Evolutionary conservation across 257 asterid genomes (phyloP), one percentile per base, ranked within the genome.

Genomic region (Plantago major): DNA sequence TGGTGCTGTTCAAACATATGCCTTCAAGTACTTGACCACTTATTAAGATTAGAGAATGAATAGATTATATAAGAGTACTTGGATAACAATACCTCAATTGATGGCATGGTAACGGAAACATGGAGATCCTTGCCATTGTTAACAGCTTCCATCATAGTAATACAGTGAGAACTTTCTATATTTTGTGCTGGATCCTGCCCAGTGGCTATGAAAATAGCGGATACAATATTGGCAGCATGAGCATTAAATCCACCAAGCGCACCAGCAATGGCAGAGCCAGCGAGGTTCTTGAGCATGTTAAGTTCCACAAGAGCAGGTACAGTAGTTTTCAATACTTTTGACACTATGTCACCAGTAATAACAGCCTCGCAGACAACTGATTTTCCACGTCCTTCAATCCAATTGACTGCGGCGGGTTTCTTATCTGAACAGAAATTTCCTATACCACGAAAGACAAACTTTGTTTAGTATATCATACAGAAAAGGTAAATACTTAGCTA

Each of bases 101-200:
- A 91, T 13, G 98, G 98, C 96, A 91, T 91, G 69, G 98, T 82
- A 12, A 91, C 95, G 5, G 98, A 91, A 15, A 91, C n/a, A 55
- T 91, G 98, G 61, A 91, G 89, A 77, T 88, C 95, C 67, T 75
- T 79, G 65, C 95, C 95, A 50, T 75, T 79, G 59, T 88, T 88
- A 54, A 85, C 72, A 26, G 96, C 80, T 77, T 91, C 98, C 98
- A 91, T 91, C 98, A 91, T 91, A 14, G 98, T 88, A 63, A 88
- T 91, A 72, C 98, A 88, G 76, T 91, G 98, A 61, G 96, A 88
- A 55, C 98, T 91, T 67, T 91, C 98, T 0, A 91, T 73, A 70
- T 91, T 91, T 59, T 88, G 98, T 11, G 98, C 96, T 1, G 98
- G 98, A 73, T 90, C 98, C 80, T 90, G 96, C 30, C 98, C 98